Base-by-base conservation (phyloP, 2,329 filamentous ascomycete species). In the Penicillium sp. region DNA sequence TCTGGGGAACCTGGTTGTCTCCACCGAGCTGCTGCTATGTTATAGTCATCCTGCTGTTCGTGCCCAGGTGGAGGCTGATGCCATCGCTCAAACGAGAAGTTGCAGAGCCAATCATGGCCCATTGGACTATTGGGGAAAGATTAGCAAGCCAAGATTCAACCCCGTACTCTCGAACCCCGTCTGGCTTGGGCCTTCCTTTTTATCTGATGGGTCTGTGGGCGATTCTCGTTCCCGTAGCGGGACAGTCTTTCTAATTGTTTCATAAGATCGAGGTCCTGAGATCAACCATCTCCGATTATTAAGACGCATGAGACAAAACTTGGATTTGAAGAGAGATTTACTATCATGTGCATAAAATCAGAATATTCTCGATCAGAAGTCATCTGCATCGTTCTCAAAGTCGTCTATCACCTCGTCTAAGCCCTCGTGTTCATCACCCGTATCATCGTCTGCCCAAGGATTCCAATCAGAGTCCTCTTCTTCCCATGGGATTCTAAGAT, bases 361-460 rank as follows among this genome's bases (percentile, higher is more conserved):
- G 24, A 27, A 27, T 27, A 27, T 27, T 6, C 5, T 27, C 24
- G 8, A 27, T 27, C 24, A 27, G 5, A 27, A 27, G 13, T 36
- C 34, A 16, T 36, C 34, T n/a, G 6, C 13, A 7, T 36, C 34
- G 34, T 36, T 36, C 13, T 36, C 34, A 7, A 36, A 36, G 13
- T 36, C 13, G 13, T 36, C 34, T 36, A 52, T 48, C 9, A 40
- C 13, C 4, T 7, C 8, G 8, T 52, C 50, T 13, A 52, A 22
- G 11, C 18, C 50, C 29, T 27, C 24, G 5, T 18, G 29, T 13
- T 32, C 49, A 40, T 52, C 38, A 29, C 48, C 50, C 24, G 48
- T 42, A n/a, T 52, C 50, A 22, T 43, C 43, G 18, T 47, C 49
- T n/a, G 24, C 38, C 38, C 50, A 48, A 21, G 40, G n/a, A 40